Evolutionary conservation across 1,139 yeast genomes (phyloP), one percentile per base, ranked within the genome.

Genomic region (Suhomyces bolitotheri): DNA sequence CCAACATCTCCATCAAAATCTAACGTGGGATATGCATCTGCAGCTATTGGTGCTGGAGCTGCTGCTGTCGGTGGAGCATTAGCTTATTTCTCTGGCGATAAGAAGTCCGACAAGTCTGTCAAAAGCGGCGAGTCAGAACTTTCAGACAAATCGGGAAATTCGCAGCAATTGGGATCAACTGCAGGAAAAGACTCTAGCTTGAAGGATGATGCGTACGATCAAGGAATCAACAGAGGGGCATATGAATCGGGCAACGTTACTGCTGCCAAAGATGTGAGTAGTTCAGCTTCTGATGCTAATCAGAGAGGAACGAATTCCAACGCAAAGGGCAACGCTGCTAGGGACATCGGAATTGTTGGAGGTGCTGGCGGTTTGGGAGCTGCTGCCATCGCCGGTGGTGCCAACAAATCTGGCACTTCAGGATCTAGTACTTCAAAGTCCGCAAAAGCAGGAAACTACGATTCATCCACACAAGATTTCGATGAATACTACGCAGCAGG

Each of bases 401-500:
- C 6, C 7, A 17, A 17, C 20, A 17, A 7, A 7, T 17, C 20
- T 8, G n/a, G n/a, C n/a, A n/a, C n/a, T n/a, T n/a, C n/a, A n/a
- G n/a, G n/a, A n/a, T n/a, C n/a, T n/a, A n/a, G n/a, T n/a, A n/a
- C n/a, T n/a, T 17, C 20, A 8, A 8, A 17, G 7, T 17, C 20
- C 7, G 6, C 20, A 8, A 17, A 17, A 17, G n/a, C n/a, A n/a
- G n/a, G n/a, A n/a, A n/a, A 24, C 16, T 22, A 22, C 5, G 21
- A 23, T 16, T 29, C 34, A n/a, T 25, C 37, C 4, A 6, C 19
- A 6, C 33, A 29, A 4, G 33, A 33, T 4, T 20, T 14, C 10
- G 19, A 22, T 8, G 44, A 40, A 8, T 36, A 32, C 21, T 51
- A 51, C 34, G 33, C 31, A 4, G 47, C 51, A 6, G 54, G 53